These are phyloP conservation scores for Saccharomycopsis sp. DNA, from an alignment of 805 yeast species.

Conservation along the genomic window DNA sequence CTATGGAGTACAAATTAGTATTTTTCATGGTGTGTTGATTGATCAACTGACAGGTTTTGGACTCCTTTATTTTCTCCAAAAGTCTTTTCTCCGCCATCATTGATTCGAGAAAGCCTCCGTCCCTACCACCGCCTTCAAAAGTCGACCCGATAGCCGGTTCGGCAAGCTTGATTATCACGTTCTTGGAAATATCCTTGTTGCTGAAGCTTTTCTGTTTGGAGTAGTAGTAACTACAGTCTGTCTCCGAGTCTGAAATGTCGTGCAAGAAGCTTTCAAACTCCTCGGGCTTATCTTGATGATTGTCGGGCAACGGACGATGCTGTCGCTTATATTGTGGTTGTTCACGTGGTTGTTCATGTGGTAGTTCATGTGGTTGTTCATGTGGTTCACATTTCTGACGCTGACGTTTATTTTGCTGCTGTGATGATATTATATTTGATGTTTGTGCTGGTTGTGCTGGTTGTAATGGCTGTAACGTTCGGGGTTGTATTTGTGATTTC, in stretches of 20 bases:
- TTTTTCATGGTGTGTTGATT: conserved; percentile 2
- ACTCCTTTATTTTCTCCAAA: conserved; percentile 8
- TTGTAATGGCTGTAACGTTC: no score
- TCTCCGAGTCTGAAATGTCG: neutral
- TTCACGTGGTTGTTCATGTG: no score
- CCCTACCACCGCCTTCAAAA: neutral
- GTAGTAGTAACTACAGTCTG: neutral
- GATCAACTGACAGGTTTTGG: conserved; percentile 14
- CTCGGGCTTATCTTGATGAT: neutral
- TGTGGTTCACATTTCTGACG: neutral
- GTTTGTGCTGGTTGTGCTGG: no score
- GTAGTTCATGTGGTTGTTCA: neutral
- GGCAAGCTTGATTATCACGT: conserved; percentile 10
- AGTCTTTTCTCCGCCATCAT: conserved; percentile 6
- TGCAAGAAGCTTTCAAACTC: neutral
- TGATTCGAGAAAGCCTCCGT: neutral
- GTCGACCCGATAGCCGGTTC: conserved; percentile 3
- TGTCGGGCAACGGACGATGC: neutral
- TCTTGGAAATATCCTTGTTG: conserved; percentile 10
- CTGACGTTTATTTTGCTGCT: neutral
- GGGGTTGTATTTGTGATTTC: no score
- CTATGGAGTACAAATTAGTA: conserved; percentile 11
- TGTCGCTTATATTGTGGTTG: neutral
- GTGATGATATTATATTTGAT: neutral
- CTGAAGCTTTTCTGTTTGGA: conserved; percentile 5